Evolutionary conservation across 2,329 filamentous ascomycete species (phyloP).

Genomic region (Fusarium foetens): DNA sequence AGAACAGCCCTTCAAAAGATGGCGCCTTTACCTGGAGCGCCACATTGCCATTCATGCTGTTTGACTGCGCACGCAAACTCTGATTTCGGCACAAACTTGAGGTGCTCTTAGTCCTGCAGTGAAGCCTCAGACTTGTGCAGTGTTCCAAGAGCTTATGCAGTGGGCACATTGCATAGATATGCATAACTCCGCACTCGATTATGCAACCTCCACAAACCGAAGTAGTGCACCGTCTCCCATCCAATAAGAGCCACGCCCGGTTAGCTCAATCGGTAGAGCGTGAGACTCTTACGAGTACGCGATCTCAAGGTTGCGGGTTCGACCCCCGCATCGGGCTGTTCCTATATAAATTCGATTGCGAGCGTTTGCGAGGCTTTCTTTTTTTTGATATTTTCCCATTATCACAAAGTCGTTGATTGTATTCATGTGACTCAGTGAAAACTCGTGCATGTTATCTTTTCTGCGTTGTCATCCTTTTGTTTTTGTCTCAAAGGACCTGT

Average conservation of each 20-base stretch:
- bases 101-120: neutral
- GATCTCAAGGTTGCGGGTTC: slow-evolving; percentile 68
- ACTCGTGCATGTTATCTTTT: neutral
- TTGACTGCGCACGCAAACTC: neutral
- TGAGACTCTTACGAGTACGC: slow-evolving; percentile 68
- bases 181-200: neutral
- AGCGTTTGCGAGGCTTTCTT: slow-evolving; percentile 17
- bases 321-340: slow-evolving; percentile 58
- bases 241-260: slow-evolving; percentile 48
- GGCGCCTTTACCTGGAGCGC: neutral
- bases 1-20: neutral
- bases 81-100: neutral
- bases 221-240: neutral
- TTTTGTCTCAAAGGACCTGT: neutral
- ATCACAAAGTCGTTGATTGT: accelerated
- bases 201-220: neutral
- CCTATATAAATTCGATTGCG: slow-evolving; percentile 43
- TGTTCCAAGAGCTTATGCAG: neutral
- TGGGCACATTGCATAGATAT: neutral
- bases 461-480: neutral
- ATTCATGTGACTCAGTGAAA: neutral
- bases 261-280: slow-evolving; percentile 65
- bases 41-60: neutral
- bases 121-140: neutral
- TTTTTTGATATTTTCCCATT: neutral